Percentiles rank a stretch among this genome's conserved stretches.
Conservation (phyloP, 1,284 basidiomycete genomes). For the Caloboletus inedulis region DNA sequence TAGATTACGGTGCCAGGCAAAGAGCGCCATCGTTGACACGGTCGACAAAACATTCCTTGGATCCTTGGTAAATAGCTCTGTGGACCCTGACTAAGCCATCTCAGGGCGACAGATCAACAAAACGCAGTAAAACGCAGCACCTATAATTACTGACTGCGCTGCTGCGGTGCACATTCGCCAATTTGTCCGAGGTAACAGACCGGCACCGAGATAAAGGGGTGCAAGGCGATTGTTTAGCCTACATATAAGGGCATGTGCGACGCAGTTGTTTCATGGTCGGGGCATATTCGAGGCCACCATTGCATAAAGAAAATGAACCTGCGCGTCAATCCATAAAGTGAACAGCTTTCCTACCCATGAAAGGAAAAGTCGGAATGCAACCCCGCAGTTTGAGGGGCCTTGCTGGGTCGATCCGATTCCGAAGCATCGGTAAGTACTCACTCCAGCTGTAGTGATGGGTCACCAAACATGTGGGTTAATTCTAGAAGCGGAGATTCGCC, state of each 20-base stretch:
- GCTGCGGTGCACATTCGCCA: constrained; percentile 16
- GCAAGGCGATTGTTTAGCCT: constrained; percentile 2
- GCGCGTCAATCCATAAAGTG: constrained; percentile 17
- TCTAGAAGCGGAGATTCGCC: constrained; percentile 29
- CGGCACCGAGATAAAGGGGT: constrained; percentile 28
- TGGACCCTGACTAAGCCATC: constrained; percentile 13
- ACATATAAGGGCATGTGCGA: constrained; percentile 7
- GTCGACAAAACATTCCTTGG: constrained; percentile 3
- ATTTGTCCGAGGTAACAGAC: constrained; percentile 13
- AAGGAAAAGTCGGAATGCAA: constrained; percentile 19
- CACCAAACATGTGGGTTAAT: constrained; percentile 17
- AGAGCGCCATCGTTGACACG: constrained; percentile 9
- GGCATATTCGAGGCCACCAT: constrained; percentile 15
- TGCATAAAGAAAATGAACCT: constrained; percentile 20
- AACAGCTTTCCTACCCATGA: constrained; percentile 3
- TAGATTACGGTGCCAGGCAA: constrained; percentile 7
- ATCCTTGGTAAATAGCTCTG: constrained; percentile 5
- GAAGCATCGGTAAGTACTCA: constrained; percentile 16
- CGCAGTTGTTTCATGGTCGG: constrained; percentile 6
- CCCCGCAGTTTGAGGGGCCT: constrained; percentile 33
- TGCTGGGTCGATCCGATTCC: constrained; percentile 27
- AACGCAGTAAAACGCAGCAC: constrained; percentile 7
- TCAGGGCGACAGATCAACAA: constrained; percentile 14
- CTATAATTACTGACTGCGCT: constrained; percentile 9
- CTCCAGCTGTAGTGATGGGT: constrained; percentile 6